Conservation (phyloP, 768 basidiomycete genomes). For the Leccinum barrowsii region DNA sequence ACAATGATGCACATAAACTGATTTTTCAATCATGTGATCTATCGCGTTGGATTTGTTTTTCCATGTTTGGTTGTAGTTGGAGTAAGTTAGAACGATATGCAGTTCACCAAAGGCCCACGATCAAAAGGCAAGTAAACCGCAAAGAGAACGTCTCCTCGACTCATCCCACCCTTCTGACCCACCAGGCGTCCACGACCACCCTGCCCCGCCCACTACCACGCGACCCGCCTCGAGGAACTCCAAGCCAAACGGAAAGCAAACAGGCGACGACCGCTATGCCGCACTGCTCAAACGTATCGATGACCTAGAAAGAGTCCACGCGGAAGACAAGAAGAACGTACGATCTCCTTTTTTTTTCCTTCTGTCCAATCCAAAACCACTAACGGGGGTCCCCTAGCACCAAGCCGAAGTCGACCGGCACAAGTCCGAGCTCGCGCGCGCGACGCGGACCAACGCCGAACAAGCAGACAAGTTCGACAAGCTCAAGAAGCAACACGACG, state of each 20-base stretch:
- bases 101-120: constrained; percentile 50
- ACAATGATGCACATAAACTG: constrained; percentile 17
- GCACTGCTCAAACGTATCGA: constrained; percentile 60
- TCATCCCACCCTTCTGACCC: constrained; percentile 22
- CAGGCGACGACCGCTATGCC: constrained; percentile 46
- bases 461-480: constrained; percentile 54
- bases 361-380: neutral
- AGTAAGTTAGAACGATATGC: constrained; percentile 13
- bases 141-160: neutral
- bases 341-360: neutral
- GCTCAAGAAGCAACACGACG: constrained; percentile 58
- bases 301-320: constrained; percentile 58
- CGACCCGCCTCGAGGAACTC: constrained; percentile 28
- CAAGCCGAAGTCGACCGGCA: constrained; percentile 55
- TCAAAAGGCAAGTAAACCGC: constrained; percentile 8
- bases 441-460: constrained; percentile 47
- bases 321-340: constrained; percentile 65
- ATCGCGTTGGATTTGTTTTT: constrained; percentile 20
- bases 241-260: constrained; percentile 18
- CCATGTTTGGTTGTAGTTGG: constrained; percentile 17
- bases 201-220: constrained; percentile 6
- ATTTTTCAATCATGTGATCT: constrained; percentile 11
- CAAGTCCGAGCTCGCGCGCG: constrained; percentile 51
- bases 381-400: constrained; percentile 42
- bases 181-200: constrained; percentile 34